These are phyloP conservation scores for Flueggea neowawraea DNA, from an alignment of 441 rosid genomes.

Conservation along the genomic window DNA sequence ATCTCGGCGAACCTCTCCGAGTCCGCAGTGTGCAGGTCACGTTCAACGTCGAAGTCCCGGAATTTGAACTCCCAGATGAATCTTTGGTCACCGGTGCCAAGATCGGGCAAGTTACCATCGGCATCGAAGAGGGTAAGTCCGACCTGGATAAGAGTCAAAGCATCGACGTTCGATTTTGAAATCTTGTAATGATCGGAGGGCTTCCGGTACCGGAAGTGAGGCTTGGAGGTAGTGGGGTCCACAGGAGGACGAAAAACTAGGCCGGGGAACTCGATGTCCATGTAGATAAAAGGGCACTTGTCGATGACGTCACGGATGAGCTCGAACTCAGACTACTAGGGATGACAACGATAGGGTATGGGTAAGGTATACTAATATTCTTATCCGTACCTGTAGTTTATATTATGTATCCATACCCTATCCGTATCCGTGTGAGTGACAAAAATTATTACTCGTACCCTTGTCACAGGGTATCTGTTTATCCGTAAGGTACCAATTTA, in stretches of 20 bases:
- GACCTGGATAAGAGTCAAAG: conserved; percentile 71
- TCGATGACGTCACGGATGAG: conserved; percentile 55
- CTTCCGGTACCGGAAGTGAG: conserved; percentile 14
- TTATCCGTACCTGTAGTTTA: too few relatives aligned
- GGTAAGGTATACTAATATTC: too few relatives aligned
- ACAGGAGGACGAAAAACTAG: conserved; percentile 40
- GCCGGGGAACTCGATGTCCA: conserved; percentile 95
- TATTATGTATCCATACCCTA: too few relatives aligned
- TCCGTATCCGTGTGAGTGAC: too few relatives aligned
- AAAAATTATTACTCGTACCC: too few relatives aligned
- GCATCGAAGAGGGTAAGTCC: conserved; percentile 88
- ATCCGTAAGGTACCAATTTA: too few relatives aligned
- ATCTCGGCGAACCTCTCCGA: conserved; percentile 68
- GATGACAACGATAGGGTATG: too few relatives aligned
- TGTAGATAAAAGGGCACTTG: conserved; percentile 63
- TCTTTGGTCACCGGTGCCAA: conserved; percentile 31
- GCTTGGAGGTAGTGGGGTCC: conserved; percentile 7
- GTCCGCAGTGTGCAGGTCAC: conserved; percentile 71
- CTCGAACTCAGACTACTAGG: conserved; percentile 61
- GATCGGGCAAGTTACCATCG: conserved; percentile 63
- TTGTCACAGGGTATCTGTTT: too few relatives aligned
- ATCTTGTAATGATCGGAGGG: conserved; percentile 64
- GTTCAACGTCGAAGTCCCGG: conserved; percentile 63
- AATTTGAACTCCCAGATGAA: conserved; percentile 95
- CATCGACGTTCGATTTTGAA: conserved; percentile 82